Percentiles rank a stretch among this genome's conserved stretches.
phyloP scores from a whole-genome alignment of 257 asterid genomes.

The Thymus quinquecostatus region DNA sequence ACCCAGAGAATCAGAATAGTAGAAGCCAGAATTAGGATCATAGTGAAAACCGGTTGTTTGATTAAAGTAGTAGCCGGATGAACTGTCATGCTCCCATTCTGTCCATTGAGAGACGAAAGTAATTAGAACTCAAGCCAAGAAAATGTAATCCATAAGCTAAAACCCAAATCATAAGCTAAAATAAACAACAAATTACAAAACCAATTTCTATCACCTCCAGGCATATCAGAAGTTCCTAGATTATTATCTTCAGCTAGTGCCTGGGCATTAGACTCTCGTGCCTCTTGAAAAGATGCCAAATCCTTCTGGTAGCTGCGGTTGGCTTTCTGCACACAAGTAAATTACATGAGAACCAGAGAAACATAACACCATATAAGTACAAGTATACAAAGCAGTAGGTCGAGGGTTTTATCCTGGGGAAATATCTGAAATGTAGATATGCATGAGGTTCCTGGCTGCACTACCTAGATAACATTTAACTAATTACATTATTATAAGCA shows the following conservation, averaged over 20 bases:
- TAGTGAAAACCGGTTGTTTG: conserved; percentile 61
- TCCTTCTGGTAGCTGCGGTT: conserved; percentile 92
- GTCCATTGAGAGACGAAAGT: conserved; percentile 30
- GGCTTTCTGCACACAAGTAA: conserved; percentile 73
- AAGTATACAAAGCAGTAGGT: background rate
- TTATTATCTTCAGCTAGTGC: conserved; percentile 51
- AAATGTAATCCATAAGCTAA: background rate
- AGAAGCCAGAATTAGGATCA: conserved; percentile 96
- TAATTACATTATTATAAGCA: background rate
- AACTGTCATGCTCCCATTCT: conserved; percentile 86
- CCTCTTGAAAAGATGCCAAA: conserved; percentile 68
- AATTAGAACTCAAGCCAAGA: background rate
- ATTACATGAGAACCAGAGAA: conserved; percentile 9
- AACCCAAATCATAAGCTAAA: background rate
- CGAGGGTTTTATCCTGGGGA: background rate
- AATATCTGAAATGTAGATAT: conserved; percentile 13
- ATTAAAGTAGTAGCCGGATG: conserved; percentile 83
- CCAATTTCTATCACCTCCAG: conserved; percentile 62
- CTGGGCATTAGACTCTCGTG: conserved; percentile 67
- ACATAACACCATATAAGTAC: conserved; percentile 6
- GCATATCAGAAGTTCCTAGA: conserved; percentile 45
- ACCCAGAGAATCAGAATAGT: conserved; percentile 88
- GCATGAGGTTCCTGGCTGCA: conserved; percentile 12
- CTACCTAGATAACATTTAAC: conserved; percentile 11
- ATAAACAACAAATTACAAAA: background rate